Conservation (phyloP, 345 rosid species). For the Xanthoceras sorbifolium region DNA sequence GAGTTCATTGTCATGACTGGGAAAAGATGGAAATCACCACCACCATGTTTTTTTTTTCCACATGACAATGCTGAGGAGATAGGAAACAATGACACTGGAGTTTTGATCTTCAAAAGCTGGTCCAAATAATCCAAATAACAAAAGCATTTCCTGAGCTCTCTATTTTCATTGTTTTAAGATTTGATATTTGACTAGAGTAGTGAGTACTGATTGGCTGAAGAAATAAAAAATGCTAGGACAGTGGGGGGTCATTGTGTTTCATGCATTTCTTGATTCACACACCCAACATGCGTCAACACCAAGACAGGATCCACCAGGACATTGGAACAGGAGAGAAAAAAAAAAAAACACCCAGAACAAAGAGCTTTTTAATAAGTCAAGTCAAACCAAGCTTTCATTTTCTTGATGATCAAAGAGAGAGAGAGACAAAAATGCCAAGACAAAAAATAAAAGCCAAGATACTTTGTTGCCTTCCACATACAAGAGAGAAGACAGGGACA, state of each 20-base stretch:
- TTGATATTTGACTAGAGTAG: slow-evolving; percentile 2
- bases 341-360: too few relatives aligned
- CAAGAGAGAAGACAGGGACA: not conserved
- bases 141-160: too few relatives aligned
- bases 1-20: too few relatives aligned
- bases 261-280: not conserved
- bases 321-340: too few relatives aligned
- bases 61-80: not conserved
- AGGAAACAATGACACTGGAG: slow-evolving; percentile 8
- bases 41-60: not conserved
- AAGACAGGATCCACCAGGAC: not conserved
- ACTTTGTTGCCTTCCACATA: not conserved
- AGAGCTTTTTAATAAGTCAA: not conserved
- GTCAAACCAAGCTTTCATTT: not conserved
- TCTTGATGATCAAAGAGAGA: not conserved
- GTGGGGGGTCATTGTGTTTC: not conserved
- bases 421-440: not conserved
- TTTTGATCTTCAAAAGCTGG: not conserved
- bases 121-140: too few relatives aligned
- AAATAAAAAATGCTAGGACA: not conserved
- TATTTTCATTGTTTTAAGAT: not conserved
- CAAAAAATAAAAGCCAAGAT: not conserved
- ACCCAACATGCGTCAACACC: not conserved
- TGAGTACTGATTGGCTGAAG: not conserved
- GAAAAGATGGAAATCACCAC: not conserved